Evolutionary conservation across 2,329 filamentous ascomycete species (phyloP).

Genomic region (Apiospora pterosperma): DNA sequence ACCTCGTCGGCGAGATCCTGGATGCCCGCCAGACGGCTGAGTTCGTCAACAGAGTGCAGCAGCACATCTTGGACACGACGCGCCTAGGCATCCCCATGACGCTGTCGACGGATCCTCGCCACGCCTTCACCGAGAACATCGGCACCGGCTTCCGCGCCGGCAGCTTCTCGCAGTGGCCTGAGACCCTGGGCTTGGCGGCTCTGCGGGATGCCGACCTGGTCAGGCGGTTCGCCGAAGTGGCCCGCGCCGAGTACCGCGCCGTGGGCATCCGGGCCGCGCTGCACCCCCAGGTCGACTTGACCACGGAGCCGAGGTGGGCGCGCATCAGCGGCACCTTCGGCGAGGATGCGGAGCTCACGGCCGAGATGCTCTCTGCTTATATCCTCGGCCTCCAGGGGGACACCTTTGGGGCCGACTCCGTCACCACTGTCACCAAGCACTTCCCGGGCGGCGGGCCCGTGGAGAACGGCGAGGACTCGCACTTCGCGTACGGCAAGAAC

Average conservation of each 20-base stretch:
- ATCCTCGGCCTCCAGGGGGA: conserved; percentile 46
- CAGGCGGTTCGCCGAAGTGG: conserved; percentile 44
- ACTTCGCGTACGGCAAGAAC: conserved; percentile 51
- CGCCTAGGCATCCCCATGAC: conserved; percentile 47
- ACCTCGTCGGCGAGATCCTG: conserved; percentile 38
- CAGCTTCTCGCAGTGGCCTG: conserved; percentile 48
- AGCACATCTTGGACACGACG: conserved; percentile 35
- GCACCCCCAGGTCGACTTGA: conserved; percentile 48
- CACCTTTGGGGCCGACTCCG: conserved; percentile 37
- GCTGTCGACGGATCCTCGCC: conserved; percentile 44
- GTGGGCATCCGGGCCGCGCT: conserved; percentile 42
- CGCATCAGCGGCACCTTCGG: conserved; percentile 43
- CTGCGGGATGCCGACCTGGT: conserved; percentile 40
- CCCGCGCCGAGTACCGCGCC: conserved; percentile 41
- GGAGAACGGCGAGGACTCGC: conserved; percentile 47
- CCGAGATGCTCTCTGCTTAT: conserved; percentile 36
- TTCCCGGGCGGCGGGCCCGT: conserved; percentile 48
- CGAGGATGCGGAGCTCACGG: conserved; percentile 42
- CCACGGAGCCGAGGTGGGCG: conserved; percentile 50
- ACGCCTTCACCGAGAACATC: conserved; percentile 39
- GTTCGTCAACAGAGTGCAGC: conserved; percentile 40
- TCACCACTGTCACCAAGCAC: conserved; percentile 49
- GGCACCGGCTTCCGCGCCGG: conserved; percentile 40
- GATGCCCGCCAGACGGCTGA: conserved; percentile 31
- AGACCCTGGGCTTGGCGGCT: conserved; percentile 47